Conservation (phyloP, 805 yeast species). For the Komagataella pseudopastoris region DNA sequence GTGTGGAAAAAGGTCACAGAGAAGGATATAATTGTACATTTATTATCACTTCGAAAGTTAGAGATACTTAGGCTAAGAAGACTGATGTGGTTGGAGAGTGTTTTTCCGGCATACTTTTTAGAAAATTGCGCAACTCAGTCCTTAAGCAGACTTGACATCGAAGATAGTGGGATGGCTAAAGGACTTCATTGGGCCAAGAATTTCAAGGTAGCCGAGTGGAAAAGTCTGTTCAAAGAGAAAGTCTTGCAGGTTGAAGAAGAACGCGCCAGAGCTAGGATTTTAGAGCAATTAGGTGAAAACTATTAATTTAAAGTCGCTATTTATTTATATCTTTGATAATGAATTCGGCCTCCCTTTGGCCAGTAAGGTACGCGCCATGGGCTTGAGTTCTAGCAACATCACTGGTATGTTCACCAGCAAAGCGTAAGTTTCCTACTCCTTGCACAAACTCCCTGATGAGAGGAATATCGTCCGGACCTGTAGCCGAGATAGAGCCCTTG, state of each 20-base stretch:
- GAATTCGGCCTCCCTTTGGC: slow-evolving; percentile 29
- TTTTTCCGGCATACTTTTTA: neutral
- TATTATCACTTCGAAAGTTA: neutral
- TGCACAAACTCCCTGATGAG: slow-evolving; percentile 19
- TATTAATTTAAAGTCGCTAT: neutral
- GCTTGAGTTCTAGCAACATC: slow-evolving; percentile 43
- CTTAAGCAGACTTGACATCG: neutral
- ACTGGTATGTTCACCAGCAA: slow-evolving; percentile 45
- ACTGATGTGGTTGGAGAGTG: neutral
- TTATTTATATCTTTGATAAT: slow-evolving; percentile 4
- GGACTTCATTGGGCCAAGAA: neutral
- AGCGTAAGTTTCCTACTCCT: slow-evolving; percentile 26
- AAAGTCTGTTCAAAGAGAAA: neutral
- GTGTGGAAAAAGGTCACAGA: neutral
- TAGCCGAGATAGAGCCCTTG: slow-evolving; percentile 33
- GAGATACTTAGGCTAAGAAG: neutral
- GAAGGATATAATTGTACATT: neutral
- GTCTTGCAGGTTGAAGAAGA: neutral
- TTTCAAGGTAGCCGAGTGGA: neutral
- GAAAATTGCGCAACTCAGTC: neutral
- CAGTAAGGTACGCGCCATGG: slow-evolving; percentile 44
- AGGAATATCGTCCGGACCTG: slow-evolving; percentile 23
- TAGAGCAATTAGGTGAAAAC: neutral
- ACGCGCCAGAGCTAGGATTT: neutral
- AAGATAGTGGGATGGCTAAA: neutral